Base-by-base conservation (phyloP, 257 asterid species). In the Euphrasia confusa region DNA sequence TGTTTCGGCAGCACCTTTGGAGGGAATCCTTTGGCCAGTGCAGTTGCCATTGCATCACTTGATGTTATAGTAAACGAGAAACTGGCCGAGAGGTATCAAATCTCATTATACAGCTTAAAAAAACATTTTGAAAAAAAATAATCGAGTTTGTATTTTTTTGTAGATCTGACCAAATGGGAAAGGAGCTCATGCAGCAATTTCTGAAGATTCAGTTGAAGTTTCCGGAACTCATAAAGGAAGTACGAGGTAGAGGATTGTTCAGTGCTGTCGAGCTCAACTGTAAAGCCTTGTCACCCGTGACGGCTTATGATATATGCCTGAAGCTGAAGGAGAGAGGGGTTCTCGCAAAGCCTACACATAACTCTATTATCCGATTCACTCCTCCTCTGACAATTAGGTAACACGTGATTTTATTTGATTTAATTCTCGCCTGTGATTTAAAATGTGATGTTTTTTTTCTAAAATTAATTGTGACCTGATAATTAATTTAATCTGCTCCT, bases 11-110 rank as follows among this genome's bases (percentile, higher is more conserved):
- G 99, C 87, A 92, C 97, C 44, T 92, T 92, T 50, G 99, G 96
- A 30, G 99, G 97, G 35, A 92, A 89, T 64, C 97, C 99, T 33
- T 80, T 89, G 88, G 94, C 96, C 49, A 86, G 95, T 71, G 97
- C 99, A 68, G 96, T 92, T 72, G 96, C 94, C 68, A 75, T 89
- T 78, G 94, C 97, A 52, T 89, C 99, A 5, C 68, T 90, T 11
- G 88, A 88, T 39, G 94, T 88, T 75, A 77, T 92, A 68, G 74
- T 70, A 66, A 92, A 92, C 11, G 97, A 92, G 75, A 76, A 60
- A 68, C 89, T 92, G 60, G 85, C 89, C 18, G 95, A 89, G 75
- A 92, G 99, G 99, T 92, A 79, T 69, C 35, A 26, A 68, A 27
- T 11, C 9, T 7, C 17, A 5, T 10, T 12, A 37, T 37, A 37